Percentiles rank a stretch among this genome's conserved stretches.
Conservation (phyloP, 495 filamentous ascomycete genomes). For the Lindgomyces ingoldianus region DNA sequence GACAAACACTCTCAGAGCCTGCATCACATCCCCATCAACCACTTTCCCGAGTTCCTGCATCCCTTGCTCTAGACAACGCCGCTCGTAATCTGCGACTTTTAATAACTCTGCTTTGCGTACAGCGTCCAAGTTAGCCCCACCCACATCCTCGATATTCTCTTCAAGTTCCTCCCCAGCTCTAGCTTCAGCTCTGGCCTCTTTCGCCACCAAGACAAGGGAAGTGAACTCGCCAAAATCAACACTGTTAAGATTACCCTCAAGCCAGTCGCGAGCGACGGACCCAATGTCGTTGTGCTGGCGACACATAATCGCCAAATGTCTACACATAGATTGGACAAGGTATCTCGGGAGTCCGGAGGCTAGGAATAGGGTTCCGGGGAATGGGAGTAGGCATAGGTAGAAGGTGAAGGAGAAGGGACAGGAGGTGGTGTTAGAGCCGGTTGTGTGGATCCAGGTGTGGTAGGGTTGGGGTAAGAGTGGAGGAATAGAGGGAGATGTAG, state of each 20-base stretch:
- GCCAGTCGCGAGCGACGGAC: conserved; percentile 39
- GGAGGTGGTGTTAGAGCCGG: conserved; percentile 41
- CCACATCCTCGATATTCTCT: no score
- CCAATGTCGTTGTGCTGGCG: conserved; percentile 50
- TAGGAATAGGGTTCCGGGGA: conserved; percentile 18
- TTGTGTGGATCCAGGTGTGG: conserved; percentile 43
- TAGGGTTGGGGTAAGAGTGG: not conserved
- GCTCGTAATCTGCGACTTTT: conserved; percentile 2
- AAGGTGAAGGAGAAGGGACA: conserved; percentile 46
- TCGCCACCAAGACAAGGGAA: no score
- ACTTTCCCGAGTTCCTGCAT: not conserved
- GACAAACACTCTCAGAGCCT: not conserved
- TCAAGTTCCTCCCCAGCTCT: no score
- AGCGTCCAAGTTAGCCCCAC: not conserved
- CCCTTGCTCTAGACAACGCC: not conserved
- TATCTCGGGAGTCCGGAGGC: conserved; percentile 36
- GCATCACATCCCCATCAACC: not conserved
- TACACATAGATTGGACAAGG: conserved; percentile 33
- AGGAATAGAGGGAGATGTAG: not conserved
- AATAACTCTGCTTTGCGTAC: not conserved
- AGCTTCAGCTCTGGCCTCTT: no score
- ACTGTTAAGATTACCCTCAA: conserved; percentile 47
- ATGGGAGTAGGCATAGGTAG: conserved; percentile 39
- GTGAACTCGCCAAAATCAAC: conserved; percentile 28
- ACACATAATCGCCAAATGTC: conserved; percentile 45